These are phyloP conservation scores for Cyberlindnera americana DNA, from an alignment of 805 yeast species.

Conservation along the genomic window DNA sequence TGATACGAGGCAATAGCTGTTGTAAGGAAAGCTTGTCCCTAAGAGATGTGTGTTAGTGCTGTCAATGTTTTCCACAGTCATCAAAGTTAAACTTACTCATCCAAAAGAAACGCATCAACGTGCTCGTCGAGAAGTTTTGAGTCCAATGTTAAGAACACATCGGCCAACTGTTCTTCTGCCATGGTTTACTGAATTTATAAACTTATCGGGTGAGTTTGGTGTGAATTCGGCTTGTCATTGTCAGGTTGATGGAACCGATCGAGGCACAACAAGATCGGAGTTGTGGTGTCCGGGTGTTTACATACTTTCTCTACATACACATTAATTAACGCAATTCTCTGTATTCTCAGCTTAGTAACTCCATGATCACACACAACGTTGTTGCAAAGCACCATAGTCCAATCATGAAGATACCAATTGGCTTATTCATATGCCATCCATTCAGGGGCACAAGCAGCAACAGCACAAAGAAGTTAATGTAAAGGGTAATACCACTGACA, in stretches of 20 bases:
- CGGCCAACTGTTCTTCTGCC: slow-evolving; percentile 15
- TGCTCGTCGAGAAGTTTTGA: slow-evolving; percentile 26
- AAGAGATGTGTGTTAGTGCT: too few species aligned
- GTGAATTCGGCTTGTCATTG: too few species aligned
- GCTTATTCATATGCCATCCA: slow-evolving; percentile 41
- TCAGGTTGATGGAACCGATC: too few species aligned
- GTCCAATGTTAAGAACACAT: slow-evolving; percentile 22
- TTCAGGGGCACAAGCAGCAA: slow-evolving; percentile 41
- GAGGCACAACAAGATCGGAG: too few species aligned
- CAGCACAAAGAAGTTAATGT: slow-evolving; percentile 38
- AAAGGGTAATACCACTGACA: slow-evolving; percentile 37
- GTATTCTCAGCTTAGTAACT: slow-evolving; percentile 3
- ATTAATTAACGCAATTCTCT: neutral
- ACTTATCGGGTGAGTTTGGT: too few species aligned
- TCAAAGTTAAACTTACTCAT: slow-evolving; percentile 20
- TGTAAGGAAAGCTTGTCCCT: slow-evolving; percentile 40
- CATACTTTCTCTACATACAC: neutral
- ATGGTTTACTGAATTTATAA: neutral
- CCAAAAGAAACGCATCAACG: slow-evolving; percentile 22
- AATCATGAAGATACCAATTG: slow-evolving; percentile 35
- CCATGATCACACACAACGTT: slow-evolving; percentile 21
- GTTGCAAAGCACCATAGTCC: slow-evolving; percentile 26
- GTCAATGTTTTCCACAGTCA: too few species aligned
- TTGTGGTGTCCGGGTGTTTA: slow-evolving; percentile 5
- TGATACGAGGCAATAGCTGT: slow-evolving; percentile 56